Percentiles rank a stretch among this genome's conserved stretches.
Conservation (phyloP, 225 moss, liverwort and hornwort species). For the Climacium dendroides region DNA sequence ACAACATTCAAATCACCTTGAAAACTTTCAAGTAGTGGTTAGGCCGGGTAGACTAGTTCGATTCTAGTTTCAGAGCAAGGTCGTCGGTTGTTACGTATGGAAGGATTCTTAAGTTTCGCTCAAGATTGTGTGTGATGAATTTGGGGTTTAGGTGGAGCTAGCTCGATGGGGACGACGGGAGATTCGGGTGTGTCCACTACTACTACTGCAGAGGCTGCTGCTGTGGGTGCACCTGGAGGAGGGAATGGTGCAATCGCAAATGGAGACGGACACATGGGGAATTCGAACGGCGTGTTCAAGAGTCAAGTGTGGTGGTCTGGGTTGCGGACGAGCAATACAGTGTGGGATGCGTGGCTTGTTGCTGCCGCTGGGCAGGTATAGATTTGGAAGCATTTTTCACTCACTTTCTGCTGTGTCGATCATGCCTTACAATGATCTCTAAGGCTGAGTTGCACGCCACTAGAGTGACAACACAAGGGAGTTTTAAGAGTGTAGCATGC, state of each 20-base stretch:
- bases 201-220: neutral
- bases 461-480: neutral
- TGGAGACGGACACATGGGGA: neutral
- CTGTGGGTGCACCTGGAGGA: neutral
- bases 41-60: too few species aligned
- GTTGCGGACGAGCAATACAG: neutral
- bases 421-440: neutral
- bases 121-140: neutral
- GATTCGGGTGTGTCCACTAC: neutral
- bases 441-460: neutral
- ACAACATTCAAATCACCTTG: too few species aligned
- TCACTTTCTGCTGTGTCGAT: neutral
- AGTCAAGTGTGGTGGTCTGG: neutral
- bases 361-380: slow-evolving; percentile 47
- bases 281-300: neutral
- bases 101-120: neutral
- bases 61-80: too few species aligned
- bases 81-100: neutral
- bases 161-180: neutral
- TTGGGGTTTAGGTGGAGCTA: neutral
- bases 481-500: neutral
- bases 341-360: slow-evolving; percentile 39
- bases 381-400: neutral
- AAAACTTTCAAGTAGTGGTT: too few species aligned
- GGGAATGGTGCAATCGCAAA: neutral